These are phyloP conservation scores for Blastobotrys petasosporus DNA, from an alignment of 1,139 yeast genomes.

Conservation along the genomic window DNA sequence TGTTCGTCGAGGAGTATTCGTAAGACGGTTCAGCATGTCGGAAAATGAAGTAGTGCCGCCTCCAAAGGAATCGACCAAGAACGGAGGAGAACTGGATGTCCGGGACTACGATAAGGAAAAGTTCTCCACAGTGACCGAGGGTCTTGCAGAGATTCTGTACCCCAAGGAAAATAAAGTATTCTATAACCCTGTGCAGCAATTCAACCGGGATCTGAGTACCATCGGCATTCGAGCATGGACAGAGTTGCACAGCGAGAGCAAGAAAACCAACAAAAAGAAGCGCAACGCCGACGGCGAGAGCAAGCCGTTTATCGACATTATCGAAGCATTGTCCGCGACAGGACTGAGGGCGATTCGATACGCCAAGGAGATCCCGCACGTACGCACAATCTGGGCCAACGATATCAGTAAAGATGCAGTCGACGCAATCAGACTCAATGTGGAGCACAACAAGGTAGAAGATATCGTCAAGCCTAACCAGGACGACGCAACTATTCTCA, in stretches of 20 bases:
- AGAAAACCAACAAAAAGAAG: constrained; percentile 27
- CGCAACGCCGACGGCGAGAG: constrained; percentile 25
- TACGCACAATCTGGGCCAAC: constrained; percentile 72
- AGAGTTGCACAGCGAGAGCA: constrained; percentile 42
- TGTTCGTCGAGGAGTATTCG: too few species aligned
- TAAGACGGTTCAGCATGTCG: too few species aligned
- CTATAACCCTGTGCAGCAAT: constrained; percentile 94
- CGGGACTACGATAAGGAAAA: constrained; percentile 7
- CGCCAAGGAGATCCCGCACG: constrained; percentile 79
- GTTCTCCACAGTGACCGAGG: constrained; percentile 51
- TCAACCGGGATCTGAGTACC: constrained; percentile 85
- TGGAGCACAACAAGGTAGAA: constrained; percentile 55
- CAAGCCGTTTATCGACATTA: constrained; percentile 51
- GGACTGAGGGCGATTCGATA: constrained; percentile 92
- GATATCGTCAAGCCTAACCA: constrained; percentile 55
- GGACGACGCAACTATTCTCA: constrained; percentile 83
- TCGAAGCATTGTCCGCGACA: constrained; percentile 92
- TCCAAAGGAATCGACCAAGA: too few species aligned
- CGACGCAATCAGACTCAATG: constrained; percentile 66
- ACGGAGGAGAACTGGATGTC: not conserved
- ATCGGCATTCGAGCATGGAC: constrained; percentile 85
- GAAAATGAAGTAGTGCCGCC: too few species aligned
- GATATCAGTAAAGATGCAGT: constrained; percentile 86
- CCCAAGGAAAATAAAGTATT: constrained; percentile 80
- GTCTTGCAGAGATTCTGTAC: constrained; percentile 70